Evolutionary conservation across 176 grass and related monocot genomes (phyloP), one percentile per base, ranked within the genome.

Genomic region (Areca catechu): DNA sequence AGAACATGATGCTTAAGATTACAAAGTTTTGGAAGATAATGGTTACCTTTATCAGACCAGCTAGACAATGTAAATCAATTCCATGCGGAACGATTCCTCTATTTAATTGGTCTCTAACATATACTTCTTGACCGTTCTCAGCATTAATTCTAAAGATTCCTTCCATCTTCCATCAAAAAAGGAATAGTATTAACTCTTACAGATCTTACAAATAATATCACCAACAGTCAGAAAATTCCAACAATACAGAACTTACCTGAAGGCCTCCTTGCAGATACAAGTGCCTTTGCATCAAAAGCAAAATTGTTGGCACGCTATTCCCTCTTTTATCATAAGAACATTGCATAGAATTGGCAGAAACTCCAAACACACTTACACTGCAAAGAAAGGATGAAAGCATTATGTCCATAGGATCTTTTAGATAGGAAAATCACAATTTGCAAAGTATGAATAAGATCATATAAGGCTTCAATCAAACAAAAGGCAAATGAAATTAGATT

Each of bases 111-210:
- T 83, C 53, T 58, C 91, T 95, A 24, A 95, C 83, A 61, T 60
- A 69, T 5, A 79, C 58, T 75, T 95, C 86, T 58, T 90, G 74
- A 51, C 91, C 76, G 68, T 95, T 90, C 24, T 95, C 86, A 5
- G 86, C 80, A 48, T 90, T 96, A 74, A 96, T 90, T 72, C 91
- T 90, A 74, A 96, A 96, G 27, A 96, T 87, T 17, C 91, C 91
- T 86, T 96, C 91, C 53, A 80, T 79, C 91, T 96, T 83, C 34
- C 48, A 77, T 20, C 66, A 80, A 16, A 77, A 24, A 34, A 71
- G 49, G 47, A 50, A 53, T 37, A 20, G 49, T 4, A 27, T 75
- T 19, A 72, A 17, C 14, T 56, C 49, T 49, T 0, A 54, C 18
- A 18, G 16, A 24, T 4, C 60, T 68, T 27, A 60, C 17, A 58